Percentiles rank a stretch among this genome's conserved stretches.
phyloP scores from a whole-genome alignment of 176 grass and related monocot species.

The Oryza coarctata region DNA sequence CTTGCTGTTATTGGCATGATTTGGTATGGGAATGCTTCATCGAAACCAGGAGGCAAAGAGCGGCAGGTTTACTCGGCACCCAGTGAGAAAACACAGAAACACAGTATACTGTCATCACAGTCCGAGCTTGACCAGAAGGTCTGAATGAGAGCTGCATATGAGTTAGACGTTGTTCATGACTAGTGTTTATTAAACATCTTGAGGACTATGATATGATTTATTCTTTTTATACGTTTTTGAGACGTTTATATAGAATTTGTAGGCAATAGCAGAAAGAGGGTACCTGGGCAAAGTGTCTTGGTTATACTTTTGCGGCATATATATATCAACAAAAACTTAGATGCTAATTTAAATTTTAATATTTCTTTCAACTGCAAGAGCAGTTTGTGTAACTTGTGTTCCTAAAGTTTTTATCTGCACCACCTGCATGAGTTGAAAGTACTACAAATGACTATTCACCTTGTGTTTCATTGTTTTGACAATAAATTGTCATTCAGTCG shows the following conservation, averaged over 20 bases:
- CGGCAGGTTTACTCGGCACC: neutral
- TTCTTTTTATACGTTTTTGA: neutral
- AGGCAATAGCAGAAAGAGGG: neutral
- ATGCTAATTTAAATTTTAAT: neutral
- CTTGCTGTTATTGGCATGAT: constrained; percentile 31
- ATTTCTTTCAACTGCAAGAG: neutral
- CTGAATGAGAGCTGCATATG: neutral
- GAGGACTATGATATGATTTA: neutral
- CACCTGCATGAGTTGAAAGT: neutral
- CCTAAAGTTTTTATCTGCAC: neutral
- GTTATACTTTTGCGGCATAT: neutral
- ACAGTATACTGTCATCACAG: neutral
- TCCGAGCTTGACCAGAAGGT: neutral
- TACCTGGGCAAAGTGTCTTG: neutral
- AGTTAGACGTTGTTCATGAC: neutral
- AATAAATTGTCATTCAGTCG: no score
- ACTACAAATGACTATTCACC: neutral
- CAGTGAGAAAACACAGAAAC: neutral
- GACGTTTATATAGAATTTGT: neutral
- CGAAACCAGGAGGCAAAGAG: constrained; percentile 24
- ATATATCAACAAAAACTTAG: neutral
- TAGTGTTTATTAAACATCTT: neutral
- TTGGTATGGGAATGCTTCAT: constrained; percentile 23
- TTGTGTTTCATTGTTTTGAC: no score
- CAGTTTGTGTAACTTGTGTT: neutral